Evolutionary conservation across 192 early-diverging fungal species (phyloP).

Genomic region (Funneliformis geosporum): DNA sequence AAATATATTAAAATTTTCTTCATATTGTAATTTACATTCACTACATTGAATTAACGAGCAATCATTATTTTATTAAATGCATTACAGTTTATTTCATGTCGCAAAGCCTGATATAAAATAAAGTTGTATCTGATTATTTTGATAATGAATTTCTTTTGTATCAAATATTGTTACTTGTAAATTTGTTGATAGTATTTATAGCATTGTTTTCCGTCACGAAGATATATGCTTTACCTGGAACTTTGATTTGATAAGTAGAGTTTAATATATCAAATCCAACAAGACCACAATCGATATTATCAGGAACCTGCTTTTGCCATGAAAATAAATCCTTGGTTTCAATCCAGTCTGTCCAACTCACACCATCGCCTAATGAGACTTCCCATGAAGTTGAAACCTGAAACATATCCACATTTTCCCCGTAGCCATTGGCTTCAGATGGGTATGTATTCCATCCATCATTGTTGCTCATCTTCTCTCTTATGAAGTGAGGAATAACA

Average conservation of each 20-base stretch:
- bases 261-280: background rate
- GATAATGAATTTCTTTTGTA: too few species aligned
- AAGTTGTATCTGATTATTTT: too few species aligned
- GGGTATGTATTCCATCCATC: background rate
- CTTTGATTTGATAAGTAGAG: background rate
- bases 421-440: background rate
- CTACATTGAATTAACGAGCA: too few species aligned
- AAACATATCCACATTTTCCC: background rate
- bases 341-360: background rate
- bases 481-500: background rate
- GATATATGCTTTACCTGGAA: background rate
- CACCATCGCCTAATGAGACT: background rate
- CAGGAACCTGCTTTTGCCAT: background rate
- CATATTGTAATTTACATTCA: too few species aligned
- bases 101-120: too few species aligned
- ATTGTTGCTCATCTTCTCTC: background rate
- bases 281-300: background rate
- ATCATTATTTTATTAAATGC: too few species aligned
- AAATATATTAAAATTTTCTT: too few species aligned
- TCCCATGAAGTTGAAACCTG: background rate
- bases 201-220: background rate
- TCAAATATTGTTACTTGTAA: background rate
- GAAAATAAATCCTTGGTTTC: background rate
- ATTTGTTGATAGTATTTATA: background rate
- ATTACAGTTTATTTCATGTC: too few species aligned